These are phyloP conservation scores for Bipolaris cookei DNA, from an alignment of 2,329 filamentous ascomycete genomes.

Conservation along the genomic window DNA sequence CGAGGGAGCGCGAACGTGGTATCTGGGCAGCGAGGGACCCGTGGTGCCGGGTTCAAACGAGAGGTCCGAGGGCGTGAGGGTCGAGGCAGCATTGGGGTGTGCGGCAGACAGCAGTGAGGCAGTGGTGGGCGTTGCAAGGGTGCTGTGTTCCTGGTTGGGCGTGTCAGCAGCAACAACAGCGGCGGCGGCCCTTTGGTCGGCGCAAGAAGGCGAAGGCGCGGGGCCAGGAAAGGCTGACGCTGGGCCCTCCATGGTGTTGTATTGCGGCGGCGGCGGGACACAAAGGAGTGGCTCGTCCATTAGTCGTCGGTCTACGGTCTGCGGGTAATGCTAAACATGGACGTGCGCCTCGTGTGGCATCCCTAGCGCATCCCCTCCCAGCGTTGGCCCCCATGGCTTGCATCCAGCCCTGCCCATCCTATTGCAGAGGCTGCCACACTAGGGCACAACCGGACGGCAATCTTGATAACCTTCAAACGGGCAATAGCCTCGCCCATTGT, in stretches of 20 bases:
- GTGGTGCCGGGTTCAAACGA: conserved; percentile 16
- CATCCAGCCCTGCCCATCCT: conserved; percentile 9
- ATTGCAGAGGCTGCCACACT: conserved; percentile 1
- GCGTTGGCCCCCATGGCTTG: conserved; percentile 2
- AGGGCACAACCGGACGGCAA: neutral
- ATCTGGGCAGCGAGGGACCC: conserved; percentile 26
- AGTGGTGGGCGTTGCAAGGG: conserved; percentile 11
- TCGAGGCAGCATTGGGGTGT: conserved; percentile 29
- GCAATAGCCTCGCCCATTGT: neutral
- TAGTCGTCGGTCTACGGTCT: conserved; percentile 21
- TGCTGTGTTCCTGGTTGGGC: conserved; percentile 4
- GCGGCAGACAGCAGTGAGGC: conserved; percentile 20
- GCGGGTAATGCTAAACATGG: conserved; percentile 22
- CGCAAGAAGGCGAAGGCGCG: conserved; percentile 26
- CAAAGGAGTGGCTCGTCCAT: conserved; percentile 17
- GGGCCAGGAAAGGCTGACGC: conserved; percentile 30
- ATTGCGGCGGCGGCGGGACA: conserved; percentile 36
- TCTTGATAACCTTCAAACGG: conserved; percentile 2
- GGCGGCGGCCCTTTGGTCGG: conserved; percentile 21
- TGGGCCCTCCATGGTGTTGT: conserved; percentile 44
- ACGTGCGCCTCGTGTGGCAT: conserved; percentile 21
- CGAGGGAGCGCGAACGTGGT: conserved; percentile 35
- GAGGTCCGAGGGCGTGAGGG: conserved; percentile 35
- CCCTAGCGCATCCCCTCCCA: conserved; percentile 17
- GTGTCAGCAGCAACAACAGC: conserved; percentile 21